Base-by-base conservation (phyloP, 73 alveolate genomes). In the Paramecium sexaurelia region DNA sequence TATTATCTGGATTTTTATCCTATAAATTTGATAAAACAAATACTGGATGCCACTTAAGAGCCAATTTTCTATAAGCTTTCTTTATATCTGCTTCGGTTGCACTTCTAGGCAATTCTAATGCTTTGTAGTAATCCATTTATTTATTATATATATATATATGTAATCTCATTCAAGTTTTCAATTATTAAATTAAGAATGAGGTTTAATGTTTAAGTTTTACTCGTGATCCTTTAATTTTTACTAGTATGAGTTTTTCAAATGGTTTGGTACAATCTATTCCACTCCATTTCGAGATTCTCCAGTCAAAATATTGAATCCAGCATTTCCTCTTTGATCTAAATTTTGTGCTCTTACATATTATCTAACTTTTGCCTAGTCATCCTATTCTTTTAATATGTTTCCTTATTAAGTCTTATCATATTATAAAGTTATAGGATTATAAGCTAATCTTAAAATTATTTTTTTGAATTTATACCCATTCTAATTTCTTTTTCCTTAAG, bases 21-120 rank as follows among this genome's bases (percentile, higher is more conserved):
- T 95, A 35, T 22, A 61, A 41, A 43, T 32, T 20, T 22, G 1
- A 39, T 1, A 4, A 39, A 40, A 32, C 55, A 22, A 82, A 87
- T 92, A 94, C 98, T 55, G 99, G 99, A 92, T 98, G 99, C 98
- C 98, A 98, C 93, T 98, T 95, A 6, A 98, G 55, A 7, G 99
- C 99, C 47, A 98, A 92, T 85, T 97, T 97, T 57, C 98, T 92
- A 85, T 98, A 98, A 13, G 99, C 99, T 92, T 98, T 98, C 92
- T 97, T 97, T 22, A 98, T 96, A n/a, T 92, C 97, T 40, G 94
- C 96, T 19, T 93, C 97, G 9, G 96, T 69, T 22, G 99, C 99
- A 33, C 57, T 71, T 37, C 56, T 71, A n/a, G 86, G 86, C 17
- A 71, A 3, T 29, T 71, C 86, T 71, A 71, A 37, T 9, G 35